Conservation (phyloP, 768 basidiomycete genomes). For the Mycena galericulata region DNA sequence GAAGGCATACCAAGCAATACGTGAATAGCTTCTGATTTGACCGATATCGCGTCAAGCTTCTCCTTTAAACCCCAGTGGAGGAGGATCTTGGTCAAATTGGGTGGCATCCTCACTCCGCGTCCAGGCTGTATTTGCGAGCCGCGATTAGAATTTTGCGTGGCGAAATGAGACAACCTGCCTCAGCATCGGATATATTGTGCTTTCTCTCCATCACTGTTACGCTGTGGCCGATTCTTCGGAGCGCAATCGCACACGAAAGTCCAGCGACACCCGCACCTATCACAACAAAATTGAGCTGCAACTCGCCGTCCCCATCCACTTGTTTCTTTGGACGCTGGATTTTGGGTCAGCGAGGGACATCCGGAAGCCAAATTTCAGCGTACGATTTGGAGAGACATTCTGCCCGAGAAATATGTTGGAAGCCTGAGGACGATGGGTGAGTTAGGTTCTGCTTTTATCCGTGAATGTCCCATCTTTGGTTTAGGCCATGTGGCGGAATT, state of each 20-base stretch:
- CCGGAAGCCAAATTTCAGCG: no score
- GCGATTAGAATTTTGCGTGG: neutral
- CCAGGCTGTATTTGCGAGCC: neutral
- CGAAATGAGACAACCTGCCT: neutral
- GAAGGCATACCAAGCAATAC: neutral
- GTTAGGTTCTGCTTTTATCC: no score
- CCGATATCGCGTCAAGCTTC: neutral
- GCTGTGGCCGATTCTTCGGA: slow-evolving; percentile 11
- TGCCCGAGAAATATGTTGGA: no score
- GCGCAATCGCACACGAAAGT: slow-evolving; percentile 12
- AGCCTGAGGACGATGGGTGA: no score
- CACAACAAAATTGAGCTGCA: slow-evolving; percentile 5
- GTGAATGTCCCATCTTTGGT: no score
- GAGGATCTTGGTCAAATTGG: slow-evolving; percentile 17
- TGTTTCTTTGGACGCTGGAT: no score
- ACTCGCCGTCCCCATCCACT: no score
- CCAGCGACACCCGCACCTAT: slow-evolving; percentile 18
- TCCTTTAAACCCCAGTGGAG: slow-evolving; percentile 18
- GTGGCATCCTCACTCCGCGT: slow-evolving; percentile 18
- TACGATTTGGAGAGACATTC: no score
- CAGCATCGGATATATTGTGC: neutral
- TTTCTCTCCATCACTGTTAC: slow-evolving; percentile 11
- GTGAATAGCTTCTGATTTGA: slow-evolving; percentile 18
- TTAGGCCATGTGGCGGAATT: no score
- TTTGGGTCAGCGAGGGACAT: no score